Evolutionary conservation across 768 basidiomycete genomes (phyloP).

Genomic region (Xanthoconium purpureum): DNA sequence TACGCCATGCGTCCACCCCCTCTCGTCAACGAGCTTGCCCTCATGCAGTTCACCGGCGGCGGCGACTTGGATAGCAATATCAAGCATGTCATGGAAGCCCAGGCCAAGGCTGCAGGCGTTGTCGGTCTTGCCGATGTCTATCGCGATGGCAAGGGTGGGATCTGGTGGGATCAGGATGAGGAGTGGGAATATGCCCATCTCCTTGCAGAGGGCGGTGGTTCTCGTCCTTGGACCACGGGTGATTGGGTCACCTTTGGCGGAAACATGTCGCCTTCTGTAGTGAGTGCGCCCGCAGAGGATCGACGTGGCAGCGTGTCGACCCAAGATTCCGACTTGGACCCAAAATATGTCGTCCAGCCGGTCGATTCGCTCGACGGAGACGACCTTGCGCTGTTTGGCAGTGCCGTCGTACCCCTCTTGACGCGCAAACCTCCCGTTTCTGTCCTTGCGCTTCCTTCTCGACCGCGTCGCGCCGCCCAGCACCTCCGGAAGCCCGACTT

Average conservation of each 20-base stretch:
- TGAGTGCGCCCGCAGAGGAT: constrained; percentile 23
- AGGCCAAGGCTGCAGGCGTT: constrained; percentile 45
- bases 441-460: constrained; percentile 37
- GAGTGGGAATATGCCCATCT: constrained; percentile 66
- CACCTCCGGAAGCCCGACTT: constrained; percentile 38
- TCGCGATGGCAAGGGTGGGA: constrained; percentile 56
- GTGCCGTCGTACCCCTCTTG: constrained; percentile 22
- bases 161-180: constrained; percentile 75
- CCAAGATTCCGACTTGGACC: constrained; percentile 53
- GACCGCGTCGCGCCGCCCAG: constrained; percentile 34
- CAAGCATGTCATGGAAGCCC: constrained; percentile 51
- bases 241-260: constrained; percentile 45
- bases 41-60: constrained; percentile 69
- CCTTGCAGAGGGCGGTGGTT: constrained; percentile 39
- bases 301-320: constrained; percentile 49
- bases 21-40: constrained; percentile 60
- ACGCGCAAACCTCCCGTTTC: constrained; percentile 33
- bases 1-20: constrained; percentile 46
- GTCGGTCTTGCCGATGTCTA: constrained; percentile 47
- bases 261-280: constrained; percentile 16
- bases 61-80: constrained; percentile 55
- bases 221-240: constrained; percentile 21
- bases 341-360: constrained; percentile 45
- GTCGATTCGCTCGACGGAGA: constrained; percentile 31
- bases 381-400: constrained; percentile 35